Evolutionary conservation across 805 yeast species (phyloP), one percentile per base, ranked within the genome.

Genomic region (Yamadazyma olivae): DNA sequence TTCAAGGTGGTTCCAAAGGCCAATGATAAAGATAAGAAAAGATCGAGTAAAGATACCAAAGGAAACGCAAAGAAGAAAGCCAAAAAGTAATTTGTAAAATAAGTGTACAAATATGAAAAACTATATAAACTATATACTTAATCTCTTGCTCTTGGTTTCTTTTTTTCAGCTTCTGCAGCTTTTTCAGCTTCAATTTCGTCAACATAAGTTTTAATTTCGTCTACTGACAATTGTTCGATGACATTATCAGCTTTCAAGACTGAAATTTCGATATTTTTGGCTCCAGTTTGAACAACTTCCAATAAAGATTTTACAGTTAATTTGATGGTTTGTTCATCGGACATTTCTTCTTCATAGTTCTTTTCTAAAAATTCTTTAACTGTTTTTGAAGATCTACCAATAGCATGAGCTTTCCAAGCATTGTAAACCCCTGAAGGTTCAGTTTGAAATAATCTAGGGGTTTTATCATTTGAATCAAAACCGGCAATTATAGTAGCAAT

Each of bases 271-370:
- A 93, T 90, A 61, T 93, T 93, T 59, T 87, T 86, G 30, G 97
- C 95, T 27, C 99, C 99, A 2, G 97, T 90, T 67, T 93, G 98
- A 17, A 93, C 99, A 33, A 93, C 97, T 61, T 93, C 99, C 50
- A 93, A 72, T 50, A 93, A 71, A 13, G 95, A 80, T 67, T 85
- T 86, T 33, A 93, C 79, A 2, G 97, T 79, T 53, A 93, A 78
- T 49, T 79, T 79, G 38, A 90, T 70, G 16, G 96, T 83, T 25
- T 77, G 83, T 23, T 79, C 79, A 44, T 80, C 87, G 34, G 74
- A 68, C 58, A 75, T 57, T 36, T 76, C 80, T 64, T 81, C 75
- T 41, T 55, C 59, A 66, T 86, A 88, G 54, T 87, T 85, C 66
- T 89, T 90, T 60, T 93, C 99, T 60, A 93, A 74, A 51, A 90